Evolutionary conservation across 75 land plant genomes (phyloP).

Genomic region (Pinus albicaulis): DNA sequence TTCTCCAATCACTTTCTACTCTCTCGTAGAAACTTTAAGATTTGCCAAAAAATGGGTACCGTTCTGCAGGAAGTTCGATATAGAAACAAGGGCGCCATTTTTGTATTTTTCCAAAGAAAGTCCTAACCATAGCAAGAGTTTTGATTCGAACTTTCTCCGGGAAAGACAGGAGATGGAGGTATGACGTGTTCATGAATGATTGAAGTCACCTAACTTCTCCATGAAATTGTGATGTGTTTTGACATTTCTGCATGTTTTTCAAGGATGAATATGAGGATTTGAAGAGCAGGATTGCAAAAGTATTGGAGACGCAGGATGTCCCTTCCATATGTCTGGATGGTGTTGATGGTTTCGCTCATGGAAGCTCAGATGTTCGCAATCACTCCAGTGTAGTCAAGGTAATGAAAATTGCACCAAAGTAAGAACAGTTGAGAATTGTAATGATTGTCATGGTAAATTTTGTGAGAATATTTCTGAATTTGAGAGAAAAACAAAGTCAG

Average conservation of each 20-base stretch:
- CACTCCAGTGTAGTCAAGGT: conserved; percentile 8
- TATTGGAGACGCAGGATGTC: conserved; percentile 2
- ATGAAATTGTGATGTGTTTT: not conserved
- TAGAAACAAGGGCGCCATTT: not conserved
- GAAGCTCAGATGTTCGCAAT: not conserved
- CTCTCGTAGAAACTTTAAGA: not conserved
- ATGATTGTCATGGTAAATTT: no score
- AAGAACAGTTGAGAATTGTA: no score
- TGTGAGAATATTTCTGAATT: no score
- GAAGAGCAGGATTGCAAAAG: not conserved
- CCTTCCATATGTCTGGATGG: not conserved
- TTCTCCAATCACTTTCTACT: conserved; percentile 8
- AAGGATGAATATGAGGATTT: not conserved
- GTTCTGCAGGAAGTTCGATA: conserved; percentile 4
- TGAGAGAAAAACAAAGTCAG: no score
- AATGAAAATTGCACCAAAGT: no score
- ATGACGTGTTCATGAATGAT: not conserved
- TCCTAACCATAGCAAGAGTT: not conserved
- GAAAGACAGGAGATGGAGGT: not conserved
- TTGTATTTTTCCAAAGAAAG: not conserved
- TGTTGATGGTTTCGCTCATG: not conserved
- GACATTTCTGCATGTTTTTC: not conserved
- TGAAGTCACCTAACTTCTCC: not conserved
- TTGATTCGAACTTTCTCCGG: not conserved
- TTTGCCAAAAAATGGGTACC: conserved; percentile 14